These are phyloP conservation scores for Astrothelium subdiscretum DNA, from an alignment of 495 filamentous ascomycete species.

Conservation along the genomic window DNA sequence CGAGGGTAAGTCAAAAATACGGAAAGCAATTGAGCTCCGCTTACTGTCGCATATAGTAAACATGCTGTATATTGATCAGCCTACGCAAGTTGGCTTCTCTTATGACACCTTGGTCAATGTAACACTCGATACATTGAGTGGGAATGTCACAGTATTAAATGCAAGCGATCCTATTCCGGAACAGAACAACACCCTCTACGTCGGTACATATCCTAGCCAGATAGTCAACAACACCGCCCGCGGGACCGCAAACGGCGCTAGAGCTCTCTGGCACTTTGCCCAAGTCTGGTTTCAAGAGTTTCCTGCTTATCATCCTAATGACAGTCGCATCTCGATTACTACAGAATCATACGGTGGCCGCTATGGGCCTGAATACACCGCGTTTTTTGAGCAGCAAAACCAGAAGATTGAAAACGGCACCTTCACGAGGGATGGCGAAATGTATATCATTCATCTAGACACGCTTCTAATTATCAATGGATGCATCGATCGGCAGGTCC, in stretches of 20 bases:
- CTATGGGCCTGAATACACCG: slow-evolving; percentile 38
- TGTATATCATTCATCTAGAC: slow-evolving; percentile 17
- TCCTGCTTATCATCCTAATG: slow-evolving; percentile 8
- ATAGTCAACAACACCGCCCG: slow-evolving; percentile 5
- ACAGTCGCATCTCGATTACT: slow-evolving; percentile 3
- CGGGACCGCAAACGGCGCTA: slow-evolving; percentile 2
- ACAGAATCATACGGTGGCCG: slow-evolving; percentile 36
- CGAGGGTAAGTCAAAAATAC: not conserved
- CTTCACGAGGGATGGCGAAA: slow-evolving; percentile 12
- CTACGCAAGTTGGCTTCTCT: slow-evolving; percentile 27
- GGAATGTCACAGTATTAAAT: slow-evolving; percentile 1
- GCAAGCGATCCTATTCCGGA: slow-evolving; percentile 6
- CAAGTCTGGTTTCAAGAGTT: slow-evolving; percentile 13
- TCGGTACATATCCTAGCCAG: slow-evolving; percentile 13
- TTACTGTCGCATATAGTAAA: slow-evolving; percentile 15
- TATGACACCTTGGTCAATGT: slow-evolving; percentile 29
- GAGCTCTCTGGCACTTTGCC: slow-evolving; percentile 12
- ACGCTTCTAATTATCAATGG: slow-evolving; percentile 17
- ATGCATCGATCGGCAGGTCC: slow-evolving; percentile 27
- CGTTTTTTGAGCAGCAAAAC: slow-evolving; percentile 25
- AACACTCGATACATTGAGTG: slow-evolving; percentile 24
- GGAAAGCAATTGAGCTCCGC: not conserved
- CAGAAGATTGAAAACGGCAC: slow-evolving; percentile 21
- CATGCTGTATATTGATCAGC: slow-evolving; percentile 28
- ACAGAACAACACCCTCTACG: slow-evolving; percentile 12